phyloP scores from a whole-genome alignment of 225 moss, liverwort and hornwort genomes.

The Thuidium tamariscinum region DNA sequence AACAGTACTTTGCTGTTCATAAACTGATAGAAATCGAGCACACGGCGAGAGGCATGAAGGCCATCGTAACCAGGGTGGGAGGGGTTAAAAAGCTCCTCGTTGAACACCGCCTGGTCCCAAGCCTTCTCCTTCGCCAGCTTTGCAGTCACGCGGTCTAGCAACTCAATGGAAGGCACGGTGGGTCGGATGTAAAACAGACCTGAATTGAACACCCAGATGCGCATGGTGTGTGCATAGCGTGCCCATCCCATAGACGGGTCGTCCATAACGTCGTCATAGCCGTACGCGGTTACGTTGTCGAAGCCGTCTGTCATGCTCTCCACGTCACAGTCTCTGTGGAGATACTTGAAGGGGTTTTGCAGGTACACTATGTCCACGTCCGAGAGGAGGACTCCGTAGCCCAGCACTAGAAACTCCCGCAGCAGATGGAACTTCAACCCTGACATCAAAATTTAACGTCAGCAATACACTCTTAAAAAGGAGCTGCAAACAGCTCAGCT shows the following conservation, averaged over 20 bases:
- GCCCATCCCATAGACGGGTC: constrained; percentile 89
- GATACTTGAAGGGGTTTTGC: constrained; percentile 70
- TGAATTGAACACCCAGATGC: constrained; percentile 94
- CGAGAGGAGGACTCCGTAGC: constrained; percentile 81
- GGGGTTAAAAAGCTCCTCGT: constrained; percentile 86
- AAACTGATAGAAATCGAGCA: constrained; percentile 69
- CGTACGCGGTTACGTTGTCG: constrained; percentile 81
- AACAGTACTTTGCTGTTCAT: constrained; percentile 93
- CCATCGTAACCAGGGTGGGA: constrained; percentile 82
- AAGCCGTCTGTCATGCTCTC: constrained; percentile 90
- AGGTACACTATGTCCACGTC: constrained; percentile 89
- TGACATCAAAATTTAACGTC: not conserved
- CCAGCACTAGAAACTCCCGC: constrained; percentile 83
- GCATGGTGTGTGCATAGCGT: constrained; percentile 87
- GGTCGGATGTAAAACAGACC: constrained; percentile 95
- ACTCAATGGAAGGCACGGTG: constrained; percentile 71
- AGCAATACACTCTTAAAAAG: not conserved
- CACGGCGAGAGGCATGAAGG: constrained; percentile 77
- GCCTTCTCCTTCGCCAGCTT: constrained; percentile 70
- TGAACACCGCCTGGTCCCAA: constrained; percentile 99
- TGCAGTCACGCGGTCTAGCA: constrained; percentile 67
- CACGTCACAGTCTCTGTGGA: constrained; percentile 74
- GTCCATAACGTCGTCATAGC: constrained; percentile 71
- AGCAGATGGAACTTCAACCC: constrained; percentile 89
- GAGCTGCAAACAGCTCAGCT: not conserved